Percentiles rank a stretch among this genome's conserved stretches.
Evolutionary conservation across 1,284 basidiomycete genomes (phyloP).

Genomic region (Fistulina hepatica): DNA sequence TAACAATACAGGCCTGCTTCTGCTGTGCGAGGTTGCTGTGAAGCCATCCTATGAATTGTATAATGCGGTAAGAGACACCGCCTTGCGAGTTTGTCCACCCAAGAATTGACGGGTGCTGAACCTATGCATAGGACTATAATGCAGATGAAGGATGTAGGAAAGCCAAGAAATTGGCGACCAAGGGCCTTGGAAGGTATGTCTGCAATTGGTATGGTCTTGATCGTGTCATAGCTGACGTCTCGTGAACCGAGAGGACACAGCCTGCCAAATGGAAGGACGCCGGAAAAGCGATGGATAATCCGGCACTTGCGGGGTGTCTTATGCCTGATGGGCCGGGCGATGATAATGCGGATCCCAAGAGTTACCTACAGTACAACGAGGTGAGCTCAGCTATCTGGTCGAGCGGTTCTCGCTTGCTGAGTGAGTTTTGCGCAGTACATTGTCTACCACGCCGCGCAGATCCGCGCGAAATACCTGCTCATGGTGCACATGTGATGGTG

Average conservation of each 20-base stretch:
- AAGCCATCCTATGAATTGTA: constrained; percentile 43
- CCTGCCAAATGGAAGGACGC: constrained; percentile 53
- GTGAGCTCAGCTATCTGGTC: constrained; percentile 2
- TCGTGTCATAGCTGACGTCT: no score
- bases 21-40: constrained; percentile 49
- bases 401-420: constrained; percentile 1
- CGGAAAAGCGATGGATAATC: constrained; percentile 37
- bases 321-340: constrained; percentile 46
- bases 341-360: constrained; percentile 19
- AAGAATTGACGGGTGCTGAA: not conserved
- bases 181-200: constrained; percentile 14
- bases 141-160: constrained; percentile 40
- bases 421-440: constrained; percentile 13
- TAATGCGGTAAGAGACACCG: constrained; percentile 24
- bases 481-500: no score
- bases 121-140: constrained; percentile 31
- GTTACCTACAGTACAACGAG: constrained; percentile 19
- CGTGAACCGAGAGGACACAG: no score
- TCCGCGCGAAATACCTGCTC: constrained; percentile 30
- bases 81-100: not conserved
- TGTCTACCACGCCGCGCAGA: constrained; percentile 31
- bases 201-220: no score
- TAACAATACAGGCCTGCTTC: constrained; percentile 37
- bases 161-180: constrained; percentile 19
- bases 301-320: constrained; percentile 39